Percentiles rank a stretch among this genome's conserved stretches.
Conservation (phyloP, 2,329 filamentous ascomycete species). For the Scedosporium apiospermum region DNA sequence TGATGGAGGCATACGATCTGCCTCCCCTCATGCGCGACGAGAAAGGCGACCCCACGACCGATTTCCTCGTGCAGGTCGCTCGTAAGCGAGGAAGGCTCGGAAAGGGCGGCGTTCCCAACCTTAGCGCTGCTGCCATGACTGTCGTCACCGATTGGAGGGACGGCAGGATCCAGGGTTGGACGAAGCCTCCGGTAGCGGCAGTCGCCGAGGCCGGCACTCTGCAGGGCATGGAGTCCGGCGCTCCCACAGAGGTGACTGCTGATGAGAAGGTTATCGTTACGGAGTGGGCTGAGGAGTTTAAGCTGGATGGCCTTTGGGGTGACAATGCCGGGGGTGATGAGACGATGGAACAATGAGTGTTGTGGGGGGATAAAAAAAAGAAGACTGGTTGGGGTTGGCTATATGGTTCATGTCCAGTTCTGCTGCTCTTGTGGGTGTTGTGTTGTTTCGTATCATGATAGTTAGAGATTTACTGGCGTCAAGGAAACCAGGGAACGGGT, state of each 20-base stretch:
- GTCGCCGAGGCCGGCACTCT: constrained; percentile 33
- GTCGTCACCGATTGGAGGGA: constrained; percentile 97
- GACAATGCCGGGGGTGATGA: constrained; percentile 39
- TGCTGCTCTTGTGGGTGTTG: background rate
- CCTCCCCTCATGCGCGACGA: constrained; percentile 62
- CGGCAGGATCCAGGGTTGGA: constrained; percentile 88
- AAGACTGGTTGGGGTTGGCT: background rate
- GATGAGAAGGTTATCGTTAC: constrained; percentile 83
- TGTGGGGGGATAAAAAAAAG: background rate
- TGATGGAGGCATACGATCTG: constrained; percentile 76
- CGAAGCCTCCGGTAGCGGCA: constrained; percentile 61
- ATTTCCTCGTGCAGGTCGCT: constrained; percentile 92
- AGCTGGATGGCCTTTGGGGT: constrained; percentile 86
- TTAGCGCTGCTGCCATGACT: constrained; percentile 78
- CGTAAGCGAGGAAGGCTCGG: constrained; percentile 84
- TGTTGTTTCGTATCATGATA: background rate
- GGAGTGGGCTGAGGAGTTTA: constrained; percentile 91
- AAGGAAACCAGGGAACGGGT: background rate
- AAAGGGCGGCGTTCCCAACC: constrained; percentile 81
- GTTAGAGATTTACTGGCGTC: background rate
- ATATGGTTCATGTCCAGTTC: background rate
- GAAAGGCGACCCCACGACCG: constrained; percentile 69
- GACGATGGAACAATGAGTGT: constrained; percentile 39
- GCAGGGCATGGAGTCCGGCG: constrained; percentile 28
- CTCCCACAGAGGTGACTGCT: constrained; percentile 31